Evolutionary conservation across 768 basidiomycete species (phyloP).

Genomic region (Suillus tomentosus): DNA sequence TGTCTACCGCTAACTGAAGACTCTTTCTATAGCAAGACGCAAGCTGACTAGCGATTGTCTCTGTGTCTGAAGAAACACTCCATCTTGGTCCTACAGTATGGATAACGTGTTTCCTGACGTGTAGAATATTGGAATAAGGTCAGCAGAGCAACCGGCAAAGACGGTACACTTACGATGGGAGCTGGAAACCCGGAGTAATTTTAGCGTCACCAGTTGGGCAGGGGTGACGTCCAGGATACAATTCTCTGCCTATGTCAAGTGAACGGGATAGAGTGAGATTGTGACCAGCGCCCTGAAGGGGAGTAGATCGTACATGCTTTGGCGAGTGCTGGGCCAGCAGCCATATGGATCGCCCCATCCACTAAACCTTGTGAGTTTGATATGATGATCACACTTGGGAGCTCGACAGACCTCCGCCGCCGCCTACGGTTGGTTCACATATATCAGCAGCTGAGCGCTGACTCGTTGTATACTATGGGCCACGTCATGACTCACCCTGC

Average conservation of each 20-base stretch:
- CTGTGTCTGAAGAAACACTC: conserved; percentile 36
- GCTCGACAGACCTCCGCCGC: conserved; percentile 65
- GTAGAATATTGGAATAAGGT: not conserved
- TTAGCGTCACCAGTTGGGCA: conserved; percentile 76
- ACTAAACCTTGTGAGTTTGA: conserved; percentile 42
- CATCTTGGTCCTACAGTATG: conserved; percentile 84
- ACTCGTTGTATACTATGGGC: conserved; percentile 11
- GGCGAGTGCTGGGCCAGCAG: conserved; percentile 68
- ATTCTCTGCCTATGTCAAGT: conserved; percentile 3
- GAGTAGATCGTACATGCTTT: not conserved
- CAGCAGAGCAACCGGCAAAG: not conserved
- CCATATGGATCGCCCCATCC: conserved; percentile 80
- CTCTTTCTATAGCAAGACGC: conserved; percentile 70
- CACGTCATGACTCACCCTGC: conserved; percentile 47
- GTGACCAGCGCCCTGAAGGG: too few species aligned
- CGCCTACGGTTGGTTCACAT: conserved; percentile 46
- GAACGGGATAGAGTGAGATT: not conserved
- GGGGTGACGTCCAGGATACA: conserved; percentile 24
- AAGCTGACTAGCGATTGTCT: conserved; percentile 53
- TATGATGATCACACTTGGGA: conserved; percentile 1
- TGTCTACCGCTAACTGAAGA: conserved; percentile 60
- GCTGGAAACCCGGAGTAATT: conserved; percentile 73
- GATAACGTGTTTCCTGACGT: conserved; percentile 64
- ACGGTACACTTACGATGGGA: conserved; percentile 66
- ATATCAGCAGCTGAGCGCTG: not conserved